Base-by-base conservation (phyloP, 176 grass and related monocot species). In the Oryza rufipogon region DNA sequence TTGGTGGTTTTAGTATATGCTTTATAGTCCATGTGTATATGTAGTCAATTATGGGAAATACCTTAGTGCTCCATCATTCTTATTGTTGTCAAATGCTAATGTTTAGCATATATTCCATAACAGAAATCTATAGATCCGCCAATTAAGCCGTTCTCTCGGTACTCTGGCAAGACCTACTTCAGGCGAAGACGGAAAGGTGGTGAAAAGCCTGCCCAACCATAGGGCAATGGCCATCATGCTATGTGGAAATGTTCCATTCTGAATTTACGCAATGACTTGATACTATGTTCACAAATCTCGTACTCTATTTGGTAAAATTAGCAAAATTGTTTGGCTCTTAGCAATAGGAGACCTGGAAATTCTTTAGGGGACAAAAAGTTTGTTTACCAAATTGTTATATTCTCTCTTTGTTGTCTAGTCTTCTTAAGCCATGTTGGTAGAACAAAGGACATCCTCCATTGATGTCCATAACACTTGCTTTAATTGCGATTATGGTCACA, bases 101-200 rank as follows among this genome's bases (percentile, higher is more conserved):
- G 70, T 89, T 85, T 71, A 51, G 66, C 74, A 65, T 70, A 64
- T 85, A 80, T 89, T 76, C 51, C 30, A 80, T 81, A 85, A 64
- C 82, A 89, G 82, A 89, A 70, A 64, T 81, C 20, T 75, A 71
- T 89, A 81, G 30, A 48, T 76, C 74, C 25, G 14, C 51, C 30
- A 71, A 3, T 38, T 81, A 75, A 39, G 66, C 8, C 4, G 3
- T 47, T 42, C 26, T 39, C 39, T 41, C 39, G 39, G 39, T 41
- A 41, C 39, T 41, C 42, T 36, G 75, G 42, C 87, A 63, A 72
- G 78, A 75, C 75, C 78, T 86, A 89, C 78, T 66, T 2, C 22
- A 89, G 88, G 83, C 77, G 82, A 64, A 89, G 85, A 20, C 25
- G 52, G 42, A 89, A 13, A 71, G 16, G 46, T 85, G 83, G 77